phyloP scores from a whole-genome alignment of 495 filamentous ascomycete genomes.

The Hyaloscypha finlandica region DNA sequence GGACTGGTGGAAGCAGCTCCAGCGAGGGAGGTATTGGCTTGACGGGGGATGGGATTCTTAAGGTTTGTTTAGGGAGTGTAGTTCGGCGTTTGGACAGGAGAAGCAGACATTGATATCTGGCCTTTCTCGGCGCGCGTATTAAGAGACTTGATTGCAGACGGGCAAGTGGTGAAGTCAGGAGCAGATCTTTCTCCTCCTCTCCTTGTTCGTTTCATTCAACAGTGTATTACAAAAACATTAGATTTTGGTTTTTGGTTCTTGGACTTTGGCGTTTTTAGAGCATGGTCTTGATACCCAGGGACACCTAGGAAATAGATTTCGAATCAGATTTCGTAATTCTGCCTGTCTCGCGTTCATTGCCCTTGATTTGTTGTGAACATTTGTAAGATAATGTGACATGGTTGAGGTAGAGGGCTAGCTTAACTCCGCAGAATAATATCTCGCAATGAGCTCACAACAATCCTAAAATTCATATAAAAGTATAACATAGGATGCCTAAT shows the following conservation, averaged over 20 bases:
- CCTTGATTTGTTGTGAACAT: too few species aligned
- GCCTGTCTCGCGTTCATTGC: too few species aligned
- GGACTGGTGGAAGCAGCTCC: constrained; percentile 46
- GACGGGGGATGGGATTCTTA: constrained; percentile 73
- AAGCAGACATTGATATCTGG: too few species aligned
- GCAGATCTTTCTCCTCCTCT: constrained; percentile 1
- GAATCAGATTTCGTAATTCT: background rate
- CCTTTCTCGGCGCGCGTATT: constrained; percentile 71
- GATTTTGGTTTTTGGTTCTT: background rate
- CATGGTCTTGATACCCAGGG: background rate
- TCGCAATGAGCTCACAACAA: too few species aligned
- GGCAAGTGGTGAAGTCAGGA: constrained; percentile 28
- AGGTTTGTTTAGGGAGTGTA: constrained; percentile 42
- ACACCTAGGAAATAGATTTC: background rate
- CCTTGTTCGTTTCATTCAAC: background rate
- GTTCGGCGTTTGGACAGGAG: too few species aligned
- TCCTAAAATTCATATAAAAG: too few species aligned
- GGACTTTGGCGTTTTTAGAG: background rate
- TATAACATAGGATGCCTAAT: too few species aligned
- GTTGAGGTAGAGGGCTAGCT: too few species aligned
- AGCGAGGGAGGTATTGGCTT: constrained; percentile 38
- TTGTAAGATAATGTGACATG: too few species aligned
- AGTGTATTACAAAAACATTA: too few species aligned
- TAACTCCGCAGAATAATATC: too few species aligned
- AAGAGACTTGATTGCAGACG: constrained; percentile 57